Base-by-base conservation (phyloP, 805 yeast genomes). In the Saturnispora serradocipensis region DNA sequence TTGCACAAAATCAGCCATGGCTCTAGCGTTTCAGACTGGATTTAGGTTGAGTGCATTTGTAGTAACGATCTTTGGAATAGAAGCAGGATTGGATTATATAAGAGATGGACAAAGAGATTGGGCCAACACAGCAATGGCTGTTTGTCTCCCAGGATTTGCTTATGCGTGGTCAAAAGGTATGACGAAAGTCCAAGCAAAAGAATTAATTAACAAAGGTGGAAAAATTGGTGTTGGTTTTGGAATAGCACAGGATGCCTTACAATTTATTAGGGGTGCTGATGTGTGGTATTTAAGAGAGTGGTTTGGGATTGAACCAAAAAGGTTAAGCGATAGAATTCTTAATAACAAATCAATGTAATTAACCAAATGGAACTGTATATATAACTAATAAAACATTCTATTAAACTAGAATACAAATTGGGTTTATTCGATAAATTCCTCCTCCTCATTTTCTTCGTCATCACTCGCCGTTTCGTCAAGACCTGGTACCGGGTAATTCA, bases 401-500 rank as follows among this genome's bases (percentile, higher is more conserved):
- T n/a, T n/a, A n/a, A 16, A 25, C 25, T 27, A 5, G 16, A 35
- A 34, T 20, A n/a, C 9, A 25, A 11, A 10, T 22, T 34, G 16
- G 18, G 6, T 18, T 43, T 30, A 16, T 44, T 49, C 48, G 13
- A 44, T 38, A n/a, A 44, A 43, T n/a, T 49, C 51, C n/a, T 43
- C 45, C 28, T 46, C 54, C 13, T 48, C 48, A 10, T 47, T 35
- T 30, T 51, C 49, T 30, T 42, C 46, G 15, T 52, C 56, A 27
- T 68, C 70, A 11, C 74, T 80, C 11, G 73, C 78, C 5, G 72
- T 75, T 16, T 85, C 95, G 39, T 85, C 77, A 53, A 82, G 75
- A 47, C 87, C 95, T 0, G 86, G 88, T 4, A 89, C 69, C 0
- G 97, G 95, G 63, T 85, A 93, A 55, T 81, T 82, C 56, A 90